Conservation (phyloP, 345 rosid genomes). For the Brassica carinata region DNA sequence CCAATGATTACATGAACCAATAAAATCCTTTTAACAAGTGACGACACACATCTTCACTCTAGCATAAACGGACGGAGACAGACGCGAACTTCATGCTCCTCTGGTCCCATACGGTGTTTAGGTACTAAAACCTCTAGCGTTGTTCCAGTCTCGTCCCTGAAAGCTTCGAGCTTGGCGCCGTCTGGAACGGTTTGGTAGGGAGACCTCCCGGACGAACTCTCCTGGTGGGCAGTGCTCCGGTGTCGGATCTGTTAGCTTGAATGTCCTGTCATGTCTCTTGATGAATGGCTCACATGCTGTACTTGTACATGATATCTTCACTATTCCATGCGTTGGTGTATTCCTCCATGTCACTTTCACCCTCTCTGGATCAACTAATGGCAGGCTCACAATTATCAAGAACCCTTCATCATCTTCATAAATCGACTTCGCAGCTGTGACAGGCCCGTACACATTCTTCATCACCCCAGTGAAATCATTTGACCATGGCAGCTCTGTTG, state of each 20-base stretch:
- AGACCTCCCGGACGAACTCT: constrained; percentile 74
- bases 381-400: constrained; percentile 73
- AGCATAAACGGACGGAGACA: constrained; percentile 63
- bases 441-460: constrained; percentile 77
- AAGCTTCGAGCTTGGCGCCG: constrained; percentile 85
- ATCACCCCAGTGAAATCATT: constrained; percentile 68
- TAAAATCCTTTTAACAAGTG: constrained; percentile 8
- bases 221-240: constrained; percentile 97
- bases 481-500: constrained; percentile 60
- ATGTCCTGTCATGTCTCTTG: constrained; percentile 76
- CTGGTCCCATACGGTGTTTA: constrained; percentile 74
- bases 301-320: constrained; percentile 79
- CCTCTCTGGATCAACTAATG: constrained; percentile 74
- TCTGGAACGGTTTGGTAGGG: constrained; percentile 82
- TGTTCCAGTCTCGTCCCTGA: constrained; percentile 68
- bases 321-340: constrained; percentile 67
- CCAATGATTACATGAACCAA: constrained; percentile 34
- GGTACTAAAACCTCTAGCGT: constrained; percentile 80
- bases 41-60: constrained; percentile 23
- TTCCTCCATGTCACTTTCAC: constrained; percentile 94
- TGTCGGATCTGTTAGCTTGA: constrained; percentile 85
- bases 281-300: constrained; percentile 76
- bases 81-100: constrained; percentile 91
- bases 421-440: constrained; percentile 78
- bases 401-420: constrained; percentile 79